Percentiles rank a stretch among this genome's conserved stretches.
Evolutionary conservation across 495 filamentous ascomycete species (phyloP).

Genomic region (Talaromyces nanjingensis): DNA sequence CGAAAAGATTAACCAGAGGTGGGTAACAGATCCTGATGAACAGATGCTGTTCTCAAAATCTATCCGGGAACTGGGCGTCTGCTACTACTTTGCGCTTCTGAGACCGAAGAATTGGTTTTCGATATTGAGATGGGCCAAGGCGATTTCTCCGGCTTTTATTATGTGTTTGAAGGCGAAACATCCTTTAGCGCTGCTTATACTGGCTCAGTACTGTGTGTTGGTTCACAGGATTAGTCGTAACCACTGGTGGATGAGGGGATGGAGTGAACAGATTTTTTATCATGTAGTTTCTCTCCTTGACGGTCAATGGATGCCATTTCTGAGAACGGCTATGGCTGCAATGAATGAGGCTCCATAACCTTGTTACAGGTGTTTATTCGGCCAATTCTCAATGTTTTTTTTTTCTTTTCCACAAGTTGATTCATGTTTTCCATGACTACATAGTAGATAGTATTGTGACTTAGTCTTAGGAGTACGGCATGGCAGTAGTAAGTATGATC

Average conservation of each 20-base stretch:
- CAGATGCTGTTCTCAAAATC: not conserved
- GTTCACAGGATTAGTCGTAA: constrained; percentile 1
- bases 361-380: not conserved
- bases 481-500: not conserved
- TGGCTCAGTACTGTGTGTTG: constrained; percentile 7
- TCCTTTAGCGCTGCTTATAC: constrained; percentile 1
- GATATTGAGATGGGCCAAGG: constrained; percentile 2
- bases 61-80: not conserved
- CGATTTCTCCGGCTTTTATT: not conserved
- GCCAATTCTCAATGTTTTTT: not conserved
- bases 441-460: not conserved
- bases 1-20: not conserved
- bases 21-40: constrained; percentile 2
- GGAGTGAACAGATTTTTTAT: constrained; percentile 8
- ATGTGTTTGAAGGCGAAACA: constrained; percentile 3
- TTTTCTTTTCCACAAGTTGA: not conserved
- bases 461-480: not conserved
- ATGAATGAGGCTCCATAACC: not conserved
- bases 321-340: not conserved
- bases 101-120: constrained; percentile 1
- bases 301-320: not conserved
- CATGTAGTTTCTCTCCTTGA: constrained; percentile 3
- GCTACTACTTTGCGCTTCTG: constrained; percentile 6
- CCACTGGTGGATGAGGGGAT: constrained; percentile 7
- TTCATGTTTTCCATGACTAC: not conserved